These are phyloP conservation scores for Eucalyptus polybractea DNA, from an alignment of 345 rosid genomes.

Conservation along the genomic window DNA sequence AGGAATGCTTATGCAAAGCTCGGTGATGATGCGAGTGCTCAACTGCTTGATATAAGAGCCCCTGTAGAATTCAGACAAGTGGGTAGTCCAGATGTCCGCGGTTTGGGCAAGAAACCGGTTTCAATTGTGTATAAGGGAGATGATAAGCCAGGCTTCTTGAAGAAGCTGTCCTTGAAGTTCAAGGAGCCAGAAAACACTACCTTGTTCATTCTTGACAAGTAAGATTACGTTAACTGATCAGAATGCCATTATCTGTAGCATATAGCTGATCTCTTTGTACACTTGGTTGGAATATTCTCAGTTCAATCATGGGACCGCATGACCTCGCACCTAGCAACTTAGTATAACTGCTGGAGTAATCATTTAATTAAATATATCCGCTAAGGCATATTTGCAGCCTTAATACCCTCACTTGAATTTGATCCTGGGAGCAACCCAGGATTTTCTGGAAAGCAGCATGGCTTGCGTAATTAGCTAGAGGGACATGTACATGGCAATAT, in stretches of 20 bases:
- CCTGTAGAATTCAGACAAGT: constrained; percentile 46
- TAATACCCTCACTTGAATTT: background rate
- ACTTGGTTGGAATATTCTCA: background rate
- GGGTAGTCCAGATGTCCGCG: constrained; percentile 65
- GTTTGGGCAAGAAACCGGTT: constrained; percentile 63
- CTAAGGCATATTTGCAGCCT: background rate
- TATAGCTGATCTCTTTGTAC: background rate
- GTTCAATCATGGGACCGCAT: background rate
- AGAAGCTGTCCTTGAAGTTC: constrained; percentile 80
- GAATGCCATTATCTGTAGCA: background rate
- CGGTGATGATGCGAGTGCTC: constrained; percentile 59
- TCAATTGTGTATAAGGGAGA: constrained; percentile 49
- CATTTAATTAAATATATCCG: background rate
- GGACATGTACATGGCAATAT: background rate
- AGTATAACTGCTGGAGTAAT: background rate
- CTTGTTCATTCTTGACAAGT: constrained; percentile 90
- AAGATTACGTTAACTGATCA: constrained; percentile 12
- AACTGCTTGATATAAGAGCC: constrained; percentile 74
- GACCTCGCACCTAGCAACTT: background rate
- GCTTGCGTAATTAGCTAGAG: background rate
- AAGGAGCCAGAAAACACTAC: constrained; percentile 77
- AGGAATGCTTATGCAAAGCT: constrained; percentile 62
- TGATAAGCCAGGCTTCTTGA: constrained; percentile 79
- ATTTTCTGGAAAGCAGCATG: background rate
- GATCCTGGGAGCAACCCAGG: background rate